phyloP scores from a whole-genome alignment of 768 basidiomycete genomes.

The Leccinum broughii region DNA sequence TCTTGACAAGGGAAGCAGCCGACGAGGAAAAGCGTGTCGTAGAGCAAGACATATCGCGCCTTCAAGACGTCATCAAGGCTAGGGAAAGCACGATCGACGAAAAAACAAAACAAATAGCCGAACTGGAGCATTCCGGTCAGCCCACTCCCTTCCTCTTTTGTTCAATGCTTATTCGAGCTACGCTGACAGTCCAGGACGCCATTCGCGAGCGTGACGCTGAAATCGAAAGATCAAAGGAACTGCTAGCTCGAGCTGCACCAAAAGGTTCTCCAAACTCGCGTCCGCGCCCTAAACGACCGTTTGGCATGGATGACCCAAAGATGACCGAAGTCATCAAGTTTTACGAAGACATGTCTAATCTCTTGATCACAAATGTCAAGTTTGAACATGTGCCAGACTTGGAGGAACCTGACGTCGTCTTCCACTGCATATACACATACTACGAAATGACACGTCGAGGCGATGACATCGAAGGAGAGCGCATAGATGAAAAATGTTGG shows the following conservation, averaged over 20 bases:
- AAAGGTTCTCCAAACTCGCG: conserved; percentile 39
- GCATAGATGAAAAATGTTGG: conserved; percentile 35
- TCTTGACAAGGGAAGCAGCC: conserved; percentile 73
- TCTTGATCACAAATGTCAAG: conserved; percentile 67
- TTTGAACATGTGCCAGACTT: conserved; percentile 33
- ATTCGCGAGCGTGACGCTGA: conserved; percentile 61
- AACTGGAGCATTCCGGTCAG: conserved; percentile 52
- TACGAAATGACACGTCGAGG: conserved; percentile 33
- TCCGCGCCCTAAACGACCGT: conserved; percentile 35
- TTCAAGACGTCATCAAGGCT: conserved; percentile 45
- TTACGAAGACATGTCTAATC: conserved; percentile 86
- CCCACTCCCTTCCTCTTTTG: not conserved
- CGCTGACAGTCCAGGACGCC: conserved; percentile 48
- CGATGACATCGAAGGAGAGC: conserved; percentile 36
- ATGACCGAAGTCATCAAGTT: conserved; percentile 62
- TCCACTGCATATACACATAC: conserved; percentile 69
- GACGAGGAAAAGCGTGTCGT: conserved; percentile 62
- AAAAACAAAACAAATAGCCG: conserved; percentile 47
- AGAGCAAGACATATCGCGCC: conserved; percentile 47
- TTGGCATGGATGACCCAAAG: conserved; percentile 54
- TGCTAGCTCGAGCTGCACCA: conserved; percentile 44
- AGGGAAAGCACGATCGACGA: conserved; percentile 42
- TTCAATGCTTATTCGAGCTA: conserved; percentile 1
- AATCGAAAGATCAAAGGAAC: conserved; percentile 51
- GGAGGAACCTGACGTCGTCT: conserved; percentile 52